Percentiles rank a stretch among this genome's conserved stretches.
Evolutionary conservation across 192 early-diverging fungal genomes (phyloP).

Genomic region (Coemansia sp.): DNA sequence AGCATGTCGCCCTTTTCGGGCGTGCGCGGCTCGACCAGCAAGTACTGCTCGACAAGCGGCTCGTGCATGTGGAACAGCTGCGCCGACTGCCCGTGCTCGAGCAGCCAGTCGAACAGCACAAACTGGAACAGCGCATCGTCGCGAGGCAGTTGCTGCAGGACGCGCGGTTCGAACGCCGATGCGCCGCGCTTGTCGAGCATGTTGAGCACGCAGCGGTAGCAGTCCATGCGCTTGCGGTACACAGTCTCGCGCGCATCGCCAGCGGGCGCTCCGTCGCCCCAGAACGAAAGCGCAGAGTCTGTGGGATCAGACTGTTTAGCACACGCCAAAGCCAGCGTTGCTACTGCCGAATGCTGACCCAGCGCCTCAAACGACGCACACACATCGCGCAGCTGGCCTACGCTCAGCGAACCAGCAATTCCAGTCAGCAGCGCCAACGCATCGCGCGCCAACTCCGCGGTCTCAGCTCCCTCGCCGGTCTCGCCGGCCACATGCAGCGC

Average conservation of each 20-base stretch:
- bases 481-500: conserved; percentile 53
- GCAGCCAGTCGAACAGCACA: conserved; percentile 64
- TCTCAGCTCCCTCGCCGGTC: conserved; percentile 50
- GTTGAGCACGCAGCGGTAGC: conserved; percentile 45
- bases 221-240: conserved; percentile 43
- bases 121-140: conserved; percentile 66
- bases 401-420: conserved; percentile 50
- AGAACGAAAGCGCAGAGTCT: conserved; percentile 57
- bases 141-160: conserved; percentile 39
- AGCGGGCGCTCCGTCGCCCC: conserved; percentile 56
- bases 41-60: conserved; percentile 51
- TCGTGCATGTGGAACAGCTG: conserved; percentile 54
- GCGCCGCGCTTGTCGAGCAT: conserved; percentile 29
- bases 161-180: conserved; percentile 4
- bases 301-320: conserved; percentile 58
- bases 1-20: conserved; percentile 58
- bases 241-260: conserved; percentile 45
- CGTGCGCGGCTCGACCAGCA: conserved; percentile 54
- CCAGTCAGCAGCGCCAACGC: conserved; percentile 52
- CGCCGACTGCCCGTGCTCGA: conserved; percentile 47
- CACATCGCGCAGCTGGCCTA: conserved; percentile 51
- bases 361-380: conserved; percentile 53
- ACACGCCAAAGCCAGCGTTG: conserved; percentile 56
- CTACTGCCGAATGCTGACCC: conserved; percentile 48
- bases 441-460: conserved; percentile 30